Conservation (phyloP, 352 stramenopile genomes). For the Globisporangium apiculatum region DNA sequence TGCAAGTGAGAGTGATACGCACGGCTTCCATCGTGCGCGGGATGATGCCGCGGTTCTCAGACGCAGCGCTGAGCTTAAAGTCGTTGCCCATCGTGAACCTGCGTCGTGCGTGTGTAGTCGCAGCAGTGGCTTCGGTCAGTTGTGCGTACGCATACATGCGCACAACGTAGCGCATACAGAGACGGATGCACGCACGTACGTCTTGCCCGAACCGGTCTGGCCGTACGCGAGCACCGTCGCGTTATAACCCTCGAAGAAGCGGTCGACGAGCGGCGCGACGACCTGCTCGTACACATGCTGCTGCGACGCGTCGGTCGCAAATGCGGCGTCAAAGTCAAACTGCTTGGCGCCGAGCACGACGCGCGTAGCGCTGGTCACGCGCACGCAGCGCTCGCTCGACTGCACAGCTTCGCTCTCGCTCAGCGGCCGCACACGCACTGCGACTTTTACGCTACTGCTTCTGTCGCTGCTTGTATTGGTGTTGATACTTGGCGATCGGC, state of each 20-base stretch:
- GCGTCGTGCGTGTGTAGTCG: conserved; percentile 11
- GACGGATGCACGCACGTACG: conserved; percentile 19
- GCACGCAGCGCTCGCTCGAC: conserved; percentile 30
- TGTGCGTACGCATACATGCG: not conserved
- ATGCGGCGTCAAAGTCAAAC: conserved; percentile 82
- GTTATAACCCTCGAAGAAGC: conserved; percentile 94
- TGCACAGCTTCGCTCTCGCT: conserved; percentile 31
- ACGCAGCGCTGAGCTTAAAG: conserved; percentile 27
- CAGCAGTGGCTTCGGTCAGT: conserved; percentile 1
- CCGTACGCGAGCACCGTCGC: conserved; percentile 93
- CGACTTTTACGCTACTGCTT: conserved; percentile 36
- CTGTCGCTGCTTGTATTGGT: not conserved
- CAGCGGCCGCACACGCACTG: conserved; percentile 45
- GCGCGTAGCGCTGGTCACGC: conserved; percentile 7
- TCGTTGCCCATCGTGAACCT: conserved; percentile 95
- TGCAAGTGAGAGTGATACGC: not conserved
- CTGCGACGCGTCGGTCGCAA: conserved; percentile 27
- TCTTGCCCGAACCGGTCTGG: conserved; percentile 88
- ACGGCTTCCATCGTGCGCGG: conserved; percentile 73
- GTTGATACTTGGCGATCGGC: too few species aligned
- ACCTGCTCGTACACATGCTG: conserved; percentile 41
- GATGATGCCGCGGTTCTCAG: conserved; percentile 62
- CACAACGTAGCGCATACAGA: not conserved
- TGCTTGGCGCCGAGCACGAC: conserved; percentile 31
- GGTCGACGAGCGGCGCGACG: conserved; percentile 53